Percentiles rank a stretch among this genome's conserved stretches.
Evolutionary conservation across 768 basidiomycete species (phyloP).

Genomic region (Gloeostereum incarnatum): DNA sequence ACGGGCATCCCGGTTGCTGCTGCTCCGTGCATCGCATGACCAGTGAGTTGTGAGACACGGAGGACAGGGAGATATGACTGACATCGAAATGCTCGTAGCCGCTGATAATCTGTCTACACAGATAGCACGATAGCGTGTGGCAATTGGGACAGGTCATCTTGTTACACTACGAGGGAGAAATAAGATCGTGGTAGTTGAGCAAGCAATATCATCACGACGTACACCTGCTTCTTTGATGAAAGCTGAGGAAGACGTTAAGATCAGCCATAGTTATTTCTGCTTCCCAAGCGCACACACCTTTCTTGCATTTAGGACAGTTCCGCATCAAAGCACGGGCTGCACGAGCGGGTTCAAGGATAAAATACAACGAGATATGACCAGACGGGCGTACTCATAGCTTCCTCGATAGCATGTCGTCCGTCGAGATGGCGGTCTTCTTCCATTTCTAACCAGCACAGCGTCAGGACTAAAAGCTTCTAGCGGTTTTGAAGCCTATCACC

Average conservation of each 20-base stretch:
- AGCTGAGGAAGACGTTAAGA: conserved; percentile 26
- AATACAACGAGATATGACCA: background rate
- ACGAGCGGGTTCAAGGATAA: conserved; percentile 5
- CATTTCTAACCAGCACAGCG: conserved; percentile 49
- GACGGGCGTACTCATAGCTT: conserved; percentile 74
- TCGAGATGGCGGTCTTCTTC: conserved; percentile 70
- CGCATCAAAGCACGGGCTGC: conserved; percentile 76
- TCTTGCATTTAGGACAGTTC: conserved; percentile 79
- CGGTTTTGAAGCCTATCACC: conserved; percentile 27
- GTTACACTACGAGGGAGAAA: conserved; percentile 57
- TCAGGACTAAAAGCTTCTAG: conserved; percentile 5
- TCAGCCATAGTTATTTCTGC: conserved; percentile 2
- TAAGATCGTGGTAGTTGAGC: conserved; percentile 2
- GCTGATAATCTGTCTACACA: conserved; percentile 63
- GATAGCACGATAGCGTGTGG: conserved; percentile 68
- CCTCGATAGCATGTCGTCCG: conserved; percentile 73
- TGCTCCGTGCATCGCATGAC: conserved; percentile 1
- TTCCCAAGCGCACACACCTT: conserved; percentile 35
- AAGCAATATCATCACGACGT: conserved; percentile 16
- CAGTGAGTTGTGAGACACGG: conserved; percentile 10
- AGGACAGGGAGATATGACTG: conserved; percentile 9
- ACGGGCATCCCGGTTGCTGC: conserved; percentile 6
- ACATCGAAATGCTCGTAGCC: conserved; percentile 74
- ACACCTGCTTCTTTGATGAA: conserved; percentile 79
- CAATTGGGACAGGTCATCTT: conserved; percentile 84